phyloP scores from a whole-genome alignment of 225 moss, liverwort and hornwort species.

The Bryum argenteum region DNA sequence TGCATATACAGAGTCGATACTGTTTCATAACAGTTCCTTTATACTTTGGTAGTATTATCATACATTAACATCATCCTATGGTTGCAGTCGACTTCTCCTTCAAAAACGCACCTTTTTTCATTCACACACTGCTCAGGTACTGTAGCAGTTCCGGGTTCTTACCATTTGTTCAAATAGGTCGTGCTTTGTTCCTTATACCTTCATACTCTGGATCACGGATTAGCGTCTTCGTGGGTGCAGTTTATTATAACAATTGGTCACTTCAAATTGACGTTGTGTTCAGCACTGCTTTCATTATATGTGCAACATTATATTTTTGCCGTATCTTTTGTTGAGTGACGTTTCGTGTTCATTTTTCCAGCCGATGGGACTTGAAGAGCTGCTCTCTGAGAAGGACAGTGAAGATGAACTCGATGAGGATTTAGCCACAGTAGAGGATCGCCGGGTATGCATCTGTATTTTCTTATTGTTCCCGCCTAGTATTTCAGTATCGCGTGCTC shows the following conservation, averaged over 20 bases:
- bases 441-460: conserved; percentile 59
- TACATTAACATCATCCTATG: conserved; percentile 24
- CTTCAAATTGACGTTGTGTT: conserved; percentile 8
- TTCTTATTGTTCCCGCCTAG: conserved; percentile 11
- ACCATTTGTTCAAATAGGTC: background rate
- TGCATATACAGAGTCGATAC: conserved; percentile 1
- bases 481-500: conserved; percentile 8
- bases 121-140: conserved; percentile 97
- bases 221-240: conserved; percentile 9
- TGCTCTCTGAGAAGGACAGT: conserved; percentile 88
- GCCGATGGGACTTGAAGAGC: conserved; percentile 88
- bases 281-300: conserved; percentile 5
- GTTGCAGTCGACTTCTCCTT: conserved; percentile 69
- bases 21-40: conserved; percentile 3
- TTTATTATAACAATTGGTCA: conserved; percentile 15
- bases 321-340: conserved; percentile 20
- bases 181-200: conserved; percentile 18
- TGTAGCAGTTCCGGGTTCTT: conserved; percentile 3
- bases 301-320: conserved; percentile 10
- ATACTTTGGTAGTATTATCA: conserved; percentile 11
- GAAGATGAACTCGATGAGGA: conserved; percentile 93
- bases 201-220: background rate
- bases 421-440: conserved; percentile 93
- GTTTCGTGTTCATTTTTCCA: conserved; percentile 38
- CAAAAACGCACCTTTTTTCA: conserved; percentile 88